phyloP scores from a whole-genome alignment of 2,329 filamentous ascomycete species.

The Xylogone sp. region DNA sequence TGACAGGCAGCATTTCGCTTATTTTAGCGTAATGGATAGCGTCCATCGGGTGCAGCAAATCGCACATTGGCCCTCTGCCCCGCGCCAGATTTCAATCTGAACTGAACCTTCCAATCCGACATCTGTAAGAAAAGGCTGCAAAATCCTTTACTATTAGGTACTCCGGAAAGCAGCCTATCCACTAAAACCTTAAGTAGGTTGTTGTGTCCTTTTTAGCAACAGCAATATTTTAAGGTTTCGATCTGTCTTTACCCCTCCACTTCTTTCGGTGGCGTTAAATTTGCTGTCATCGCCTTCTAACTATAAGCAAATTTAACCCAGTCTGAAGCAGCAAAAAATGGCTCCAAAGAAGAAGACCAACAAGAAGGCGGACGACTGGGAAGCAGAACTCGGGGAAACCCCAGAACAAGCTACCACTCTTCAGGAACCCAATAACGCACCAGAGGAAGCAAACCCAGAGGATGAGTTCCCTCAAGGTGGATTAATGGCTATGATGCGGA shows the following conservation, averaged over 20 bases:
- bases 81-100: neutral
- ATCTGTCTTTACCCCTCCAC: neutral
- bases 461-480: slow-evolving; percentile 52
- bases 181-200: neutral
- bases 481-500: slow-evolving; percentile 75
- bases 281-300: neutral
- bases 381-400: slow-evolving; percentile 82
- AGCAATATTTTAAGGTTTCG: neutral
- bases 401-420: slow-evolving; percentile 52
- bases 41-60: neutral
- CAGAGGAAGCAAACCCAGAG: slow-evolving; percentile 46
- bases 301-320: neutral
- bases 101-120: neutral
- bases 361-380: slow-evolving; percentile 87
- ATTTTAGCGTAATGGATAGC: neutral
- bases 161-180: too few species aligned
- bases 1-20: neutral
- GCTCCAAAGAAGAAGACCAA: slow-evolving; percentile 79
- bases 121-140: too few species aligned
- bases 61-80: neutral
- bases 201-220: neutral
- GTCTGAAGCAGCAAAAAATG: neutral
- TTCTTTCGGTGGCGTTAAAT: neutral
- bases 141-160: too few species aligned
- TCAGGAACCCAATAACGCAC: slow-evolving; percentile 40